A percentile compares a stretch with the other conserved stretches of the same genome.
Conservation (phyloP, 306 rosid species). For the Fagus crenata region DNA sequence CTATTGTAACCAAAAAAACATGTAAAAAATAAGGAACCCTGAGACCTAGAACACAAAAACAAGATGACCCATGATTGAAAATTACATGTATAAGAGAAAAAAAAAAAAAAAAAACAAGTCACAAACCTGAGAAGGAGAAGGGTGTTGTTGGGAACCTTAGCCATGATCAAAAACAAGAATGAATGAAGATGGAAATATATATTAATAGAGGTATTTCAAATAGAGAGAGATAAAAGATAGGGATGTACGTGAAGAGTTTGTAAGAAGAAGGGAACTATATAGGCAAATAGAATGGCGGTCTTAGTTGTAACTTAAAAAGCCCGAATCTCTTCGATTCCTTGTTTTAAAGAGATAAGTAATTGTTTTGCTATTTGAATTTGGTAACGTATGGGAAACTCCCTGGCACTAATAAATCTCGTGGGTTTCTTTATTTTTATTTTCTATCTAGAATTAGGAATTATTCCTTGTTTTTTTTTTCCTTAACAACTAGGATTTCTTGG, state of each 20-base stretch:
- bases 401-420: background rate
- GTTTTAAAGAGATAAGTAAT: background rate
- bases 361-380: background rate
- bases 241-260: constrained; percentile 7
- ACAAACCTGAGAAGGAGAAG: constrained; percentile 36
- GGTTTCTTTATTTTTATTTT: background rate
- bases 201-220: constrained; percentile 1
- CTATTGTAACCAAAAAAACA: constrained; percentile 20
- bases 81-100: background rate
- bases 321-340: background rate
- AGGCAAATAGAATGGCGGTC: background rate
- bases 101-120: background rate
- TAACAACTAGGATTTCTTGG: too few relatives aligned
- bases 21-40: background rate
- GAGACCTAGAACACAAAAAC: background rate
- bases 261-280: constrained; percentile 19
- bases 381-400: background rate
- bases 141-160: constrained; percentile 21
- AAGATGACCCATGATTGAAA: background rate
- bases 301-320: background rate
- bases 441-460: background rate
- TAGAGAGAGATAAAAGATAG: too few relatives aligned
- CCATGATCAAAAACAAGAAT: constrained; percentile 24
- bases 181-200: background rate
- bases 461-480: background rate